phyloP scores from a whole-genome alignment of 768 basidiomycete species.

The Neoboletus magnificus region DNA sequence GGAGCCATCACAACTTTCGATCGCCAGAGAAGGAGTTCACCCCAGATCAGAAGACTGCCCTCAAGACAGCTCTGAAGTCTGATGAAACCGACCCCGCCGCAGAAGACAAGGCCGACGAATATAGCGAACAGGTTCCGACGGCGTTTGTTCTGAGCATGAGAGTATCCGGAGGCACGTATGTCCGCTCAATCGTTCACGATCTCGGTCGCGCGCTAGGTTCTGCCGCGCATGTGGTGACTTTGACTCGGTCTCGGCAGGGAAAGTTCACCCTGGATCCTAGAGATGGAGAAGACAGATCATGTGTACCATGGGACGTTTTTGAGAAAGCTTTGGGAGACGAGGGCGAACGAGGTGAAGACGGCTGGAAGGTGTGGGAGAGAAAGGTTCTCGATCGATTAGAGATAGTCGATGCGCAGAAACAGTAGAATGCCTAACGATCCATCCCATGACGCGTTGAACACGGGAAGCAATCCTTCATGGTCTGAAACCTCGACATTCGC shows the following conservation, averaged over 20 bases:
- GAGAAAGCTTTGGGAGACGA: conserved; percentile 50
- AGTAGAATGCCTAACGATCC: conserved; percentile 2
- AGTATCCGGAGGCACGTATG: conserved; percentile 96
- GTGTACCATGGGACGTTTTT: conserved; percentile 75
- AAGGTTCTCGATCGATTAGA: conserved; percentile 68
- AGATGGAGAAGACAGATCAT: conserved; percentile 53
- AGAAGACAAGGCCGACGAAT: conserved; percentile 32
- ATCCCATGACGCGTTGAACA: neutral
- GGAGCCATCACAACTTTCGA: conserved; percentile 65
- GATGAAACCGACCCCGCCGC: conserved; percentile 40
- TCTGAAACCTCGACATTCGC: neutral
- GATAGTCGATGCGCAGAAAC: conserved; percentile 40
- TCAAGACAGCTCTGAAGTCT: conserved; percentile 60
- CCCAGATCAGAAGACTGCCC: conserved; percentile 62
- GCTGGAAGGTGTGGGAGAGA: conserved; percentile 78
- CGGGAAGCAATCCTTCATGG: neutral
- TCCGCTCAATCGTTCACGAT: conserved; percentile 94
- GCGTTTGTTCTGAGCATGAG: conserved; percentile 89
- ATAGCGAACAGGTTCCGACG: conserved; percentile 48
- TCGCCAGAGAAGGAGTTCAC: conserved; percentile 75
- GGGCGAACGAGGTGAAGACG: conserved; percentile 62
- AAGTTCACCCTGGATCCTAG: conserved; percentile 57
- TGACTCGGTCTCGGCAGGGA: conserved; percentile 88
- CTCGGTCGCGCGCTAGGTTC: conserved; percentile 79
- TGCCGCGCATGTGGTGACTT: conserved; percentile 89